These are phyloP conservation scores for Lepidium aucheri DNA, from an alignment of 345 rosid species.

Conservation along the genomic window DNA sequence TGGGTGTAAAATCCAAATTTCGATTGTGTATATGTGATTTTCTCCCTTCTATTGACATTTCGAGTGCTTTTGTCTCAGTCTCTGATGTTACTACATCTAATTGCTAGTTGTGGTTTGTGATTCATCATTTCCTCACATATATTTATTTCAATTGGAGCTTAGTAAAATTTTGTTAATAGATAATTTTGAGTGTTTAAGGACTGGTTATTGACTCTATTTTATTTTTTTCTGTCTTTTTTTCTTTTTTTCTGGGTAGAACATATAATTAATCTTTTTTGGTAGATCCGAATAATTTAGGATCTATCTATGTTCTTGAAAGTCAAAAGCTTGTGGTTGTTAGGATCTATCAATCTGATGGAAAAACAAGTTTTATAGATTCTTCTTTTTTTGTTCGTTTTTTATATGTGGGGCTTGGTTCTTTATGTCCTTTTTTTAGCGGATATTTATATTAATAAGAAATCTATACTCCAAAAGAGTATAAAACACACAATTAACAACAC, in stretches of 20 bases:
- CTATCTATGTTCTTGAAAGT: conserved; percentile 4
- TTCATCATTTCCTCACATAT: no score
- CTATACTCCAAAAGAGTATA: no score
- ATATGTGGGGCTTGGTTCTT: not conserved
- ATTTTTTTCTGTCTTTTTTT: no score
- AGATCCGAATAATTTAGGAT: conserved; percentile 15
- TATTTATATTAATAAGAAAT: no score
- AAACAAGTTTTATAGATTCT: not conserved
- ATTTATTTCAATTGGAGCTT: no score
- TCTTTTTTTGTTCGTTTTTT: not conserved
- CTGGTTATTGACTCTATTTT: no score
- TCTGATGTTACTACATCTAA: not conserved
- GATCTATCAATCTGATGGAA: conserved; percentile 3
- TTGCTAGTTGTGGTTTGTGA: no score
- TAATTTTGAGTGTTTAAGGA: no score
- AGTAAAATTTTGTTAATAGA: no score
- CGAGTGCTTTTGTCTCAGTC: not conserved
- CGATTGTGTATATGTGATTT: conserved; percentile 67
- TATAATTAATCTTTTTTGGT: not conserved
- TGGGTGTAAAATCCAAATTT: conserved; percentile 93
- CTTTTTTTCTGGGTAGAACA: not conserved
- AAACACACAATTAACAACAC: no score
- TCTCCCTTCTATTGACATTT: not conserved
- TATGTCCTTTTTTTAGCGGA: no score
- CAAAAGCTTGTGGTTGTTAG: conserved; percentile 1